A percentile compares a stretch with the other conserved stretches of the same genome.
phyloP scores from a whole-genome alignment of 2,329 filamentous ascomycete genomes.

The Penicillium sclerotiorum region DNA sequence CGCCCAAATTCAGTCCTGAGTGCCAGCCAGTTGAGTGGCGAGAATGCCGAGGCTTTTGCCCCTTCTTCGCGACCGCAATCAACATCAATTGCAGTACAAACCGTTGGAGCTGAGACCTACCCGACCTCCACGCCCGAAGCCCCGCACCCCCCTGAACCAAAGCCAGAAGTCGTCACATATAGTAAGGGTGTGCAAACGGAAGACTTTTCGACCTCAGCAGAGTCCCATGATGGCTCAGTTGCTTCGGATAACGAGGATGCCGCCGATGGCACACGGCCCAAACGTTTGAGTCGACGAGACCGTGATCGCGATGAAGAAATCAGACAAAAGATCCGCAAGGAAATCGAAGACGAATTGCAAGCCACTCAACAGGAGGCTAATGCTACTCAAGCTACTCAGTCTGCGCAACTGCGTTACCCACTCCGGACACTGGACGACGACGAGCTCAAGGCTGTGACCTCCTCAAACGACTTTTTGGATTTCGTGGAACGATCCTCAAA shows the following conservation, averaged over 20 bases:
- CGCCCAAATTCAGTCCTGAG: conserved; percentile 86
- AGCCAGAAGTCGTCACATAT: conserved; percentile 84
- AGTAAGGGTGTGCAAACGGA: conserved; percentile 95
- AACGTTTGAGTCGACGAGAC: conserved; percentile 76
- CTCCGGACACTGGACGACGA: conserved; percentile 78
- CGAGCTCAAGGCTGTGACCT: conserved; percentile 86
- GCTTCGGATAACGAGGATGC: conserved; percentile 66
- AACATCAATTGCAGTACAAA: conserved; percentile 62
- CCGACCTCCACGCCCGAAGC: conserved; percentile 77
- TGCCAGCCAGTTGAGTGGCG: conserved; percentile 76
- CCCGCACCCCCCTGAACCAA: conserved; percentile 56
- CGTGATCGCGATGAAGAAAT: conserved; percentile 87
- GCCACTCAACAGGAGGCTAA: conserved; percentile 59
- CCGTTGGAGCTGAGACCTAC: conserved; percentile 69
- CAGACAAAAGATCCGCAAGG: conserved; percentile 76
- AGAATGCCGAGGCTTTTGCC: conserved; percentile 51
- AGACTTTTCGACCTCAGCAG: conserved; percentile 63
- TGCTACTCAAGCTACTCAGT: conserved; percentile 41
- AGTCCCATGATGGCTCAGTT: conserved; percentile 57
- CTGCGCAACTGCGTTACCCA: conserved; percentile 65
- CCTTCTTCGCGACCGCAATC: conserved; percentile 45
- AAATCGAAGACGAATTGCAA: conserved; percentile 90
- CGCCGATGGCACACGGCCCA: conserved; percentile 58
- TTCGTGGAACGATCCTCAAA: conserved; percentile 96
- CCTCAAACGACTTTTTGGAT: conserved; percentile 89